These are phyloP conservation scores for Pseudonitzschia pungens DNA, from an alignment of 108 stramenopile genomes.

Conservation along the genomic window DNA sequence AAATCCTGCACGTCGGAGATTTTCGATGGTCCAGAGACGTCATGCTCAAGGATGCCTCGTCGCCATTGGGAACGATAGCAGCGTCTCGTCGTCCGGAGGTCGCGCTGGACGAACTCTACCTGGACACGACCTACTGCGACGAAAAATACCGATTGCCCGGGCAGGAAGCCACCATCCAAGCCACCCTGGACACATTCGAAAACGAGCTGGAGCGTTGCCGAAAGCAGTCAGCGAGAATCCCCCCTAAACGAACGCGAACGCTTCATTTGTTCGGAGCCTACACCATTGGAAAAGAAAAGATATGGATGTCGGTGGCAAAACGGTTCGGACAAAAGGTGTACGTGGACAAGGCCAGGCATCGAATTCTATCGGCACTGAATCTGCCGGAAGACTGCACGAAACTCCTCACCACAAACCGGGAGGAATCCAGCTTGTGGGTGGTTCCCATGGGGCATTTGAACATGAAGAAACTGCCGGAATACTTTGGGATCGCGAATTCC, in stretches of 20 bases:
- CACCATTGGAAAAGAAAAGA: conserved; percentile 92
- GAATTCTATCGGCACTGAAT: conserved; percentile 63
- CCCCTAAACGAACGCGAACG: conserved; percentile 24
- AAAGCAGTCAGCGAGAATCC: conserved; percentile 40
- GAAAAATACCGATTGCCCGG: conserved; percentile 59
- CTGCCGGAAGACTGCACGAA: conserved; percentile 64
- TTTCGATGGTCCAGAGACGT: conserved; percentile 61
- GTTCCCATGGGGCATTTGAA: conserved; percentile 82
- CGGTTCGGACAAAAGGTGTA: conserved; percentile 65
- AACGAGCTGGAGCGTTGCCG: conserved; percentile 47
- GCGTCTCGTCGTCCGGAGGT: not conserved
- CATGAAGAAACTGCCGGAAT: conserved; percentile 73
- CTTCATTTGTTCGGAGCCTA: conserved; percentile 92
- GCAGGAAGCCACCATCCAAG: conserved; percentile 57
- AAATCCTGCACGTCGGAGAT: conserved; percentile 72
- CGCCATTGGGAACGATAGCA: conserved; percentile 35
- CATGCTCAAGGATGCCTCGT: conserved; percentile 55
- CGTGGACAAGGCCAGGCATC: conserved; percentile 73
- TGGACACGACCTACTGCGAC: conserved; percentile 80
- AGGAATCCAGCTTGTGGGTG: conserved; percentile 72
- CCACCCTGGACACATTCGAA: conserved; percentile 47
- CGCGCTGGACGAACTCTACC: conserved; percentile 56
- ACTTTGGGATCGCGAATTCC: conserved; percentile 49
- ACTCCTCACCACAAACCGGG: conserved; percentile 63
- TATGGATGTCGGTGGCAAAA: conserved; percentile 85